Evolutionary conservation across 2,329 filamentous ascomycete species (phyloP).

Genomic region (Chaetomiaceae sp.): DNA sequence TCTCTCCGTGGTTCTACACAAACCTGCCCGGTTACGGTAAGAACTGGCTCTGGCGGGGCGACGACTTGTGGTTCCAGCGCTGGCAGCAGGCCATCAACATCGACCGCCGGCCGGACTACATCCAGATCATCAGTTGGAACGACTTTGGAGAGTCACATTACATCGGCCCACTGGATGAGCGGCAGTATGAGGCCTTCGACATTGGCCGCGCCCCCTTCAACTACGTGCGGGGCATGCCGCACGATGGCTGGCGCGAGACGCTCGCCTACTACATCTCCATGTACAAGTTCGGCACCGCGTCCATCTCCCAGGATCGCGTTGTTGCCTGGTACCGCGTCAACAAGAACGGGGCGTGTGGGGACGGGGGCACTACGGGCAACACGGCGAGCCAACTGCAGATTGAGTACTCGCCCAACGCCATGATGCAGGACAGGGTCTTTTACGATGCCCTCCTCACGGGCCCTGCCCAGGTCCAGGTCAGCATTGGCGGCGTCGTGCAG

Average conservation of each 20-base stretch:
- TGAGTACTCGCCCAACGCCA: conserved; percentile 22
- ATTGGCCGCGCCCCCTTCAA: conserved; percentile 43
- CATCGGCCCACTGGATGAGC: conserved; percentile 42
- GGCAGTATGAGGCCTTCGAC: conserved; percentile 23
- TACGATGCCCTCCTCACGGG: conserved; percentile 35
- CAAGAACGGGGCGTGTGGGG: conserved; percentile 25
- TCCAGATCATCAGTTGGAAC: conserved; percentile 42
- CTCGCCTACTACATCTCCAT: conserved; percentile 47
- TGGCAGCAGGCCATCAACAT: conserved; percentile 48
- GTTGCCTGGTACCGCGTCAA: conserved; percentile 35
- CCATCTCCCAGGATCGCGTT: conserved; percentile 30
- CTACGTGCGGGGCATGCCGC: conserved; percentile 46
- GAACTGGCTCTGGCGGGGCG: conserved; percentile 46
- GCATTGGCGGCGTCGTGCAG: conserved; percentile 30
- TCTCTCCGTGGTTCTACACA: conserved; percentile 58
- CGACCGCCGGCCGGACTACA: conserved; percentile 15
- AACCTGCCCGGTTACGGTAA: conserved; percentile 38
- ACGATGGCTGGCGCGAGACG: conserved; percentile 46
- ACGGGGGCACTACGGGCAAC: conserved; percentile 34
- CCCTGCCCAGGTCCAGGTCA: conserved; percentile 29
- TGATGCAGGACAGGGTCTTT: conserved; percentile 27
- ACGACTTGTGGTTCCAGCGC: conserved; percentile 53
- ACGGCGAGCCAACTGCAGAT: conserved; percentile 27
- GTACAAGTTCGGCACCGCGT: conserved; percentile 42
- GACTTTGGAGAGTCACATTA: conserved; percentile 54